Percentiles rank a stretch among this genome's conserved stretches.
Evolutionary conservation across 116 monocot species (phyloP).

Genomic region (Iris pallida): DNA sequence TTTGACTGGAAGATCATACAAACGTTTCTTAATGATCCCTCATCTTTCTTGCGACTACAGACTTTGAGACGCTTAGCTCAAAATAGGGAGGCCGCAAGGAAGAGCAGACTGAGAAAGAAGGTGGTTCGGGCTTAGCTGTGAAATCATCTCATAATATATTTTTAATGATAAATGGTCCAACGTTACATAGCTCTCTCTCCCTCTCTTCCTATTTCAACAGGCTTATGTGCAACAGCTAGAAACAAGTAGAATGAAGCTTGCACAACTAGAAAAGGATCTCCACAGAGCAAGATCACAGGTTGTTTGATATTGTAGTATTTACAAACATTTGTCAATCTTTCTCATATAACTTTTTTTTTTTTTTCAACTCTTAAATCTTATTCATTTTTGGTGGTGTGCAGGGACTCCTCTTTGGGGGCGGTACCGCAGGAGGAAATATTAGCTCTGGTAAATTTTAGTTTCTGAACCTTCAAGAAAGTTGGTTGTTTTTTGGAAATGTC

Average conservation of each 20-base stretch:
- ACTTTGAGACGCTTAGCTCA: slow-evolving; percentile 82
- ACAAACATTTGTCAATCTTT: too few species aligned
- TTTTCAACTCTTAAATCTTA: not conserved
- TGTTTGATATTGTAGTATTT: not conserved
- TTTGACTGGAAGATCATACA: too few species aligned
- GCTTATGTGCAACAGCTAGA: slow-evolving; percentile 90
- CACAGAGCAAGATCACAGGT: slow-evolving; percentile 81
- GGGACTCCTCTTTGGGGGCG: slow-evolving; percentile 59
- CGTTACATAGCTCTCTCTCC: not conserved
- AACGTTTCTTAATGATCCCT: too few species aligned
- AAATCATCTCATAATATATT: not conserved
- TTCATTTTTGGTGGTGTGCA: slow-evolving; percentile 10
- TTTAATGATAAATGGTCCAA: not conserved
- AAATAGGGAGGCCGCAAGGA: slow-evolving; percentile 88
- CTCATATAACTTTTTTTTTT: too few species aligned
- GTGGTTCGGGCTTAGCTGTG: slow-evolving; percentile 17
- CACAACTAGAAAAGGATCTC: slow-evolving; percentile 86
- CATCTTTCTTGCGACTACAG: slow-evolving; percentile 23
- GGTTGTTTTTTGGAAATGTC: too few species aligned
- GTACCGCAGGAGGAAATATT: slow-evolving; percentile 48
- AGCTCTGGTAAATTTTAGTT: slow-evolving; percentile 53
- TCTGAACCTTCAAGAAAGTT: too few species aligned
- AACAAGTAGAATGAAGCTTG: slow-evolving; percentile 72
- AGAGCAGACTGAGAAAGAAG: slow-evolving; percentile 90
- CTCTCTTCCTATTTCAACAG: slow-evolving; percentile 29